These are phyloP conservation scores for Septoria petroselini DNA, from an alignment of 2,329 filamentous ascomycete species.

Conservation along the genomic window DNA sequence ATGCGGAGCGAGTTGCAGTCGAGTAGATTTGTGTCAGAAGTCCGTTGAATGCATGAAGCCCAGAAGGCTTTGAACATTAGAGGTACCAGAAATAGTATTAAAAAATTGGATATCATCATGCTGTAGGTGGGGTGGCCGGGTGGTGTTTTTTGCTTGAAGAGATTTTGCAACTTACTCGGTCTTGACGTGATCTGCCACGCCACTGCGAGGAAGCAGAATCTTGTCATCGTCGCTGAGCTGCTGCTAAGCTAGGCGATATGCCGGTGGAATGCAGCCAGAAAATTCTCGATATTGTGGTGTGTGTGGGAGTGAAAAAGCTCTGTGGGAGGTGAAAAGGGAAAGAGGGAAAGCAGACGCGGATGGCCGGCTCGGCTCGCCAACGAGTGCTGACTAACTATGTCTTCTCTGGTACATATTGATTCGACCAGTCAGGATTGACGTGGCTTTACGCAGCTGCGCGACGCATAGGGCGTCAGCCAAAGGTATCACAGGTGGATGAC, in stretches of 20 bases:
- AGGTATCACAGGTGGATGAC: too few species aligned
- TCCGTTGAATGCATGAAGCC: conserved; percentile 76
- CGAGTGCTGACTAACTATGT: too few species aligned
- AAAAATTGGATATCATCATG: conserved; percentile 38
- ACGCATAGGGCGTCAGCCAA: too few species aligned
- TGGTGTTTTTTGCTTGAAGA: neutral
- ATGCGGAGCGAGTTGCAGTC: neutral
- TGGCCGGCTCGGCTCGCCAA: neutral
- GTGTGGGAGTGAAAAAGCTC: neutral
- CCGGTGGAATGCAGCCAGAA: conserved; percentile 7
- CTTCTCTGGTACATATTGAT: too few species aligned
- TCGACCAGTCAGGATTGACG: too few species aligned
- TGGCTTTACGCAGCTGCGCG: too few species aligned
- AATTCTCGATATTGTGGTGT: conserved; percentile 2
- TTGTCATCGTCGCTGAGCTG: too few species aligned
- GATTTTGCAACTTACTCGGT: neutral
- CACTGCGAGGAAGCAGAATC: too few species aligned
- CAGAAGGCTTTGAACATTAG: conserved; percentile 73
- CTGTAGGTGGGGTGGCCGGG: neutral
- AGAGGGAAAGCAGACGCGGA: neutral
- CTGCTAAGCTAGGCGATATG: conserved; percentile 4
- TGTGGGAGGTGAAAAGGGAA: neutral
- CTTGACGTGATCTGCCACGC: neutral
- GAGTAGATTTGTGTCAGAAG: conserved; percentile 63
- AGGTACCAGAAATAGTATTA: conserved; percentile 84